Evolutionary conservation across 495 filamentous ascomycete species (phyloP).

Genomic region (Penicillium salamii): DNA sequence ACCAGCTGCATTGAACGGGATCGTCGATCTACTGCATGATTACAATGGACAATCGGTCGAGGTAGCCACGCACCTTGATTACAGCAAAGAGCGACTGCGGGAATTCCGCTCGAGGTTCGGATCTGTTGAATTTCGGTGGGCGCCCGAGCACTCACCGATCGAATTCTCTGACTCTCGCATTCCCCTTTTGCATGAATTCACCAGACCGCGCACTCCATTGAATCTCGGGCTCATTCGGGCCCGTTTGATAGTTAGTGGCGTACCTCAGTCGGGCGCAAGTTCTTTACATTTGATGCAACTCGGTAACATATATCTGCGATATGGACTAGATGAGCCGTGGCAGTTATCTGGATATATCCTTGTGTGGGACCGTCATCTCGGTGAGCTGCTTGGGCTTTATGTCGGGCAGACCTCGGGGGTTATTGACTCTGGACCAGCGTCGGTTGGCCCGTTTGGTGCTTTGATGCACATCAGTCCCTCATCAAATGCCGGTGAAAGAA

Average conservation of each 20-base stretch:
- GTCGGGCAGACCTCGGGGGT: slow-evolving; percentile 19
- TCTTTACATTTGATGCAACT: slow-evolving; percentile 36
- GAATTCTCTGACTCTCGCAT: slow-evolving; percentile 20
- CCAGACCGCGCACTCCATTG: slow-evolving; percentile 12
- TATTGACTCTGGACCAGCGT: slow-evolving; percentile 15
- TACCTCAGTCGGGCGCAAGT: slow-evolving; percentile 9
- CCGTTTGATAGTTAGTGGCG: slow-evolving; percentile 14
- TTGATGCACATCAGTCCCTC: slow-evolving; percentile 16
- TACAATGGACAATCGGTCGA: slow-evolving; percentile 20
- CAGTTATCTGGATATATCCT: slow-evolving; percentile 35
- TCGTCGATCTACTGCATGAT: slow-evolving; percentile 34
- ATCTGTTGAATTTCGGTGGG: slow-evolving; percentile 29
- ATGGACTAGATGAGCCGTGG: slow-evolving; percentile 17
- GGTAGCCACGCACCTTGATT: slow-evolving; percentile 13
- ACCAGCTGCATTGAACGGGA: slow-evolving; percentile 16
- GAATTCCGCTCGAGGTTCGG: not conserved
- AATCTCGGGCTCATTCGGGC: slow-evolving; percentile 34
- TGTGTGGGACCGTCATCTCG: slow-evolving; percentile 35
- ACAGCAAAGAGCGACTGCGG: not conserved
- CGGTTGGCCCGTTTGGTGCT: slow-evolving; percentile 18
- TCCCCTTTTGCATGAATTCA: slow-evolving; percentile 7
- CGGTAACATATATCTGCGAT: slow-evolving; percentile 28
- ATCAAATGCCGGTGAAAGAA: slow-evolving; percentile 1
- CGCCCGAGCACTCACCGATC: slow-evolving; percentile 29
- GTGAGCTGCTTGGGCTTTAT: slow-evolving; percentile 29